Evolutionary conservation across 352 stramenopile species (phyloP).

Genomic region (Phytopythium litorale): DNA sequence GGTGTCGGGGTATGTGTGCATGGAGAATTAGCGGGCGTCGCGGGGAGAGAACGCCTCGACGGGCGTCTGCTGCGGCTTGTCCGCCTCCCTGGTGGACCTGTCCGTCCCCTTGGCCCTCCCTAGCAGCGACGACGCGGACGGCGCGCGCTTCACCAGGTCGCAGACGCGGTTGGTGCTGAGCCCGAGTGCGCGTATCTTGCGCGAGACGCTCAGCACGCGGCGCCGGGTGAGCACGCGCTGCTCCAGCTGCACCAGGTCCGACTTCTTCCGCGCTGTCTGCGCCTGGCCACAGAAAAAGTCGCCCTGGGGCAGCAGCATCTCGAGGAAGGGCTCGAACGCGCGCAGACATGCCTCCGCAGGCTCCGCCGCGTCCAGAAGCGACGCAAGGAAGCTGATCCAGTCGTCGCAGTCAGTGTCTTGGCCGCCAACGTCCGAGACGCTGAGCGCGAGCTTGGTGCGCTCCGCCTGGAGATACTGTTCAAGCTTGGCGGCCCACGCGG

Average conservation of each 20-base stretch:
- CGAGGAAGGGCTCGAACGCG: slow-evolving; percentile 13
- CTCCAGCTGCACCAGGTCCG: not conserved
- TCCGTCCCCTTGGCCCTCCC: not conserved
- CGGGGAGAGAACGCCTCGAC: not conserved
- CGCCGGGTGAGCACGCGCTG: not conserved
- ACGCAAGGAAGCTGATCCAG: slow-evolving; percentile 12
- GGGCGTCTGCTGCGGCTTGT: not conserved
- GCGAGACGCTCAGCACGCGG: not conserved
- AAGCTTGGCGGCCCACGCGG: slow-evolving; percentile 12
- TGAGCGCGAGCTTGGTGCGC: slow-evolving; percentile 10
- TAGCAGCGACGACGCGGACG: not conserved
- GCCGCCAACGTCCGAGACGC: not conserved
- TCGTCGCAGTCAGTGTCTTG: slow-evolving; percentile 2
- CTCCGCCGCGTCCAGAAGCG: slow-evolving; percentile 9
- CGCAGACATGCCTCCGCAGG: slow-evolving; percentile 13
- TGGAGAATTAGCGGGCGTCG: not conserved
- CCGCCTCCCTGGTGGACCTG: not conserved
- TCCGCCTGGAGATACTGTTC: slow-evolving; percentile 13
- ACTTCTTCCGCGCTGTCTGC: not conserved
- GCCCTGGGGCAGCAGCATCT: slow-evolving; percentile 17
- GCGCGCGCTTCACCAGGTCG: not conserved
- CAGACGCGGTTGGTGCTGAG: not conserved
- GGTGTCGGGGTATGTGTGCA: not conserved
- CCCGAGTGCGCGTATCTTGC: not conserved
- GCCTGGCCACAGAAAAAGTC: slow-evolving; percentile 14